phyloP scores from a whole-genome alignment of 208 protist genomes.

The Porcisia hertigi region DNA sequence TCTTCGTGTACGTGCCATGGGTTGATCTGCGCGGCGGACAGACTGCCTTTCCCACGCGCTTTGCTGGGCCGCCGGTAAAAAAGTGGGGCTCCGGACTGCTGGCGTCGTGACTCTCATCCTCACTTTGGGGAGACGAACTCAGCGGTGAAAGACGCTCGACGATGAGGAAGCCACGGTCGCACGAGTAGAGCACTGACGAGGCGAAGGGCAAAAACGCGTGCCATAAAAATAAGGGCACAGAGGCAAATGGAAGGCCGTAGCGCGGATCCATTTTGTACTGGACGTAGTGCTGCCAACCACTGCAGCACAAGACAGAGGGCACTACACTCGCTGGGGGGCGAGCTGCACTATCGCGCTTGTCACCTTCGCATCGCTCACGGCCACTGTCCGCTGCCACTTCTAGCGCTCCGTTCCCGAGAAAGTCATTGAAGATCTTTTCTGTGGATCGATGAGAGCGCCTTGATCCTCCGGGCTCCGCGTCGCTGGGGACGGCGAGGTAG shows the following conservation, averaged over 20 bases:
- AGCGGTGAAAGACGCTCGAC: constrained; percentile 23
- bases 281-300: constrained; percentile 40
- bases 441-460: not conserved
- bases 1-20: not conserved
- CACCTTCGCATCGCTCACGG: not conserved
- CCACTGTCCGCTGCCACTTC: not conserved
- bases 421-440: not conserved
- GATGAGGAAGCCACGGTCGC: constrained; percentile 44
- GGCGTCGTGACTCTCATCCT: not conserved
- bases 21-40: constrained; percentile 5
- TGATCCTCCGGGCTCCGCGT: not conserved
- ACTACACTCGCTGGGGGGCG: not conserved
- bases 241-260: constrained; percentile 40
- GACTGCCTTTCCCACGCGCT: not conserved
- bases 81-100: not conserved
- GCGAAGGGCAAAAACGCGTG: constrained; percentile 32
- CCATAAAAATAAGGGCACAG: constrained; percentile 39
- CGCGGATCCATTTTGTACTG: constrained; percentile 41
- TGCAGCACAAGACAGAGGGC: not conserved
- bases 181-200: constrained; percentile 47
- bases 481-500: constrained; percentile 6
- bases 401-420: not conserved
- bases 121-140: not conserved
- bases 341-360: not conserved
- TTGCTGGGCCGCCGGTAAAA: not conserved